phyloP scores from a whole-genome alignment of 352 stramenopile genomes.

The Pythium oligandrum region DNA sequence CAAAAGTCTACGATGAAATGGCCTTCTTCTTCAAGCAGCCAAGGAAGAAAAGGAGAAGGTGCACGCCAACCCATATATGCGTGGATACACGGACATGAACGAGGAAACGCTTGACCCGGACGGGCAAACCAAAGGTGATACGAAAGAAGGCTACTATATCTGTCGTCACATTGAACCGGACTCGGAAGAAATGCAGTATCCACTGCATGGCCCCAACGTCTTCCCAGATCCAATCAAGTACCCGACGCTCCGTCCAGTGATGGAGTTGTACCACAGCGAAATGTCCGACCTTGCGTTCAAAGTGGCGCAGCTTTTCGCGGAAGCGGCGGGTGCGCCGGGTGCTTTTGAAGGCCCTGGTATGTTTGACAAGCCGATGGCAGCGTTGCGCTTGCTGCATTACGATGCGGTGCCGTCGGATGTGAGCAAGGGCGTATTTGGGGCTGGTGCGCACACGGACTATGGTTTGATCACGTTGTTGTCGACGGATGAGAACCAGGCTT shows the following conservation, averaged over 20 bases:
- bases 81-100: slow-evolving; percentile 67
- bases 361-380: slow-evolving; percentile 80
- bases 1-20: slow-evolving; percentile 60
- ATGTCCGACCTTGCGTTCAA: slow-evolving; percentile 48
- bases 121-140: slow-evolving; percentile 55
- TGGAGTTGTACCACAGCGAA: slow-evolving; percentile 39
- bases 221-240: slow-evolving; percentile 40
- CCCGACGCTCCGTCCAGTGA: slow-evolving; percentile 45
- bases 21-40: slow-evolving; percentile 48
- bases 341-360: slow-evolving; percentile 43
- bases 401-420: slow-evolving; percentile 58
- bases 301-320: slow-evolving; percentile 53
- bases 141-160: slow-evolving; percentile 78
- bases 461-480: slow-evolving; percentile 64
- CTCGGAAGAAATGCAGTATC: slow-evolving; percentile 54
- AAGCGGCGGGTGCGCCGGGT: slow-evolving; percentile 41
- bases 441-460: slow-evolving; percentile 76
- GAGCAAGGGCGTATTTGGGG: slow-evolving; percentile 54
- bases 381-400: slow-evolving; percentile 76
- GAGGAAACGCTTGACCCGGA: slow-evolving; percentile 66
- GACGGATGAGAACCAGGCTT: slow-evolving; percentile 51
- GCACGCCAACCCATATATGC: slow-evolving; percentile 65
- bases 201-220: slow-evolving; percentile 60
- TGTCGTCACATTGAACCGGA: slow-evolving; percentile 50
- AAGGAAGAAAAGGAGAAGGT: slow-evolving; percentile 49